Conservation (phyloP, 1,284 basidiomycete species). For the Sporisorium reilianum region DNA sequence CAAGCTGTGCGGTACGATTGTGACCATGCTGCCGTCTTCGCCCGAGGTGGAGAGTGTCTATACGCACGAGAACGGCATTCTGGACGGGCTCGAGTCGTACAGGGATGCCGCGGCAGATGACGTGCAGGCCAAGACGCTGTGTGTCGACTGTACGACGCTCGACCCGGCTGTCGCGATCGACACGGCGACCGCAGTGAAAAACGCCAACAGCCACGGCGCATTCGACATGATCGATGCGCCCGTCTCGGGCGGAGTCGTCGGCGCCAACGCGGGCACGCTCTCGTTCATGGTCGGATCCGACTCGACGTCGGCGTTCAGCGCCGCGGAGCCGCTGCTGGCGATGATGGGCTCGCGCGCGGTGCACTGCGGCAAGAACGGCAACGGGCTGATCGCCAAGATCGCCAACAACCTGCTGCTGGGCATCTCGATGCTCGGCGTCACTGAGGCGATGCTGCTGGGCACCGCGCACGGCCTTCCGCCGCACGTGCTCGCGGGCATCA, state of each 20-base stretch:
- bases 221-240: constrained; percentile 86
- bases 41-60: constrained; percentile 83
- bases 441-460: constrained; percentile 64
- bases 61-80: constrained; percentile 72
- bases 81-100: constrained; percentile 45
- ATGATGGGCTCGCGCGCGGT: constrained; percentile 84
- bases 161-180: constrained; percentile 80
- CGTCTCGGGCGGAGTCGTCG: constrained; percentile 88
- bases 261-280: constrained; percentile 81
- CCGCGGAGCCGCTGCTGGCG: constrained; percentile 74
- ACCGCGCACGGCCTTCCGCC: constrained; percentile 57
- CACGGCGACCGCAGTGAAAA: constrained; percentile 75
- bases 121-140: constrained; percentile 73
- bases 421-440: constrained; percentile 61
- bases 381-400: constrained; percentile 64
- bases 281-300: constrained; percentile 88
- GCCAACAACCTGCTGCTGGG: constrained; percentile 66
- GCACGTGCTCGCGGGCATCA: constrained; percentile 58
- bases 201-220: constrained; percentile 70
- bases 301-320: constrained; percentile 74
- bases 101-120: constrained; percentile 10
- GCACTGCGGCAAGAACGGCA: constrained; percentile 86
- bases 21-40: constrained; percentile 89
- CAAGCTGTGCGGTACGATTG: constrained; percentile 75
- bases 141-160: constrained; percentile 88